A percentile compares a stretch with the other conserved stretches of the same genome.
Conservation (phyloP, 2,329 filamentous ascomycete genomes). For the Fusarium poae region DNA sequence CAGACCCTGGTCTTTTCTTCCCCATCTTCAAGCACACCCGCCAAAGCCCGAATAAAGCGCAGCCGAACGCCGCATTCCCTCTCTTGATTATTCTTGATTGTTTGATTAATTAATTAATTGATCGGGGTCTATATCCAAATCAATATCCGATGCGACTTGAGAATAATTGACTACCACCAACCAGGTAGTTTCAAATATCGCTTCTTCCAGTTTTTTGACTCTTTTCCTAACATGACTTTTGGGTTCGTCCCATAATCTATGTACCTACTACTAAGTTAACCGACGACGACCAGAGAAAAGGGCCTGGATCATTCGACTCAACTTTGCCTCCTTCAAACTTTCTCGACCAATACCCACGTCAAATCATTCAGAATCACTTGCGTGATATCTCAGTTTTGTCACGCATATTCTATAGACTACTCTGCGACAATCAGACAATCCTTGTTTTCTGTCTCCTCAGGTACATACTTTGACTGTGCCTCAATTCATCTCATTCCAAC, state of each 20-base stretch:
- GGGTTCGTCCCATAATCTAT: constrained; percentile 7
- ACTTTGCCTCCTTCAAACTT: constrained; percentile 35
- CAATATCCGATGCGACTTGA: constrained; percentile 7
- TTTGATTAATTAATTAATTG: background rate
- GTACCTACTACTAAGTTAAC: background rate
- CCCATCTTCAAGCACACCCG: constrained; percentile 22
- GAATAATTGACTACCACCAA: constrained; percentile 11
- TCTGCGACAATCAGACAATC: constrained; percentile 5
- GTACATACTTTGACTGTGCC: constrained; percentile 27
- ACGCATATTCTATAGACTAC: background rate
- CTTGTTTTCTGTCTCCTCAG: constrained; percentile 14
- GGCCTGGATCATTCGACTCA: constrained; percentile 21
- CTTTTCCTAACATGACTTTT: constrained; percentile 10
- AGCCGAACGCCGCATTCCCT: constrained; percentile 13
- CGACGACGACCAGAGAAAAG: constrained; percentile 1
- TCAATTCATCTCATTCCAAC: constrained; percentile 34
- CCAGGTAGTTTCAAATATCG: constrained; percentile 8
- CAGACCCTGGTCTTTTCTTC: constrained; percentile 20
- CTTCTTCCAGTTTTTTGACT: background rate
- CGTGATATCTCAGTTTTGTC: background rate
- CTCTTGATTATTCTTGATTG: constrained; percentile 1
- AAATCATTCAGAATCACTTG: background rate
- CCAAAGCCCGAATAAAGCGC: constrained; percentile 36
- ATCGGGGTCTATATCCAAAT: background rate
- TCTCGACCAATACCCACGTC: constrained; percentile 1